phyloP scores from a whole-genome alignment of 306 rosid genomes.

The Rosa lucieae region DNA sequence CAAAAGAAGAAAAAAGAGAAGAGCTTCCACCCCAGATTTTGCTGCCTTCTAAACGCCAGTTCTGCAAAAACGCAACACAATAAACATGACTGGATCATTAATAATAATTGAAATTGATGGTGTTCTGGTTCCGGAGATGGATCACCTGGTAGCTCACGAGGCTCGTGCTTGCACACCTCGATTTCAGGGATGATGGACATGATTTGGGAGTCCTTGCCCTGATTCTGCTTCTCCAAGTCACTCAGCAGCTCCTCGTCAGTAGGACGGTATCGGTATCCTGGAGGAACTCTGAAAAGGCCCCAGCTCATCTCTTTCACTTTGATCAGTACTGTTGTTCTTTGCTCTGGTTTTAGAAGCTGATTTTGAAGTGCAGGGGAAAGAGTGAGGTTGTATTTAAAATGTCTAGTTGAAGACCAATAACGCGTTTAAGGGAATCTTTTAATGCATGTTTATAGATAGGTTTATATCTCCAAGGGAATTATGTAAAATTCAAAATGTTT shows the following conservation, averaged over 20 bases:
- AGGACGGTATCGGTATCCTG: conserved; percentile 54
- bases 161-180: conserved; percentile 47
- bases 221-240: conserved; percentile 40
- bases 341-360: not conserved
- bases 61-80: no score
- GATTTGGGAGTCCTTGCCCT: conserved; percentile 1
- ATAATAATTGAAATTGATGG: no score
- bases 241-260: conserved; percentile 57
- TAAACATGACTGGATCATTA: not conserved
- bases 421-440: no score
- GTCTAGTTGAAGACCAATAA: no score
- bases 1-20: not conserved
- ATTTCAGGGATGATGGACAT: conserved; percentile 34
- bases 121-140: not conserved
- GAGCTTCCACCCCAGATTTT: no score
- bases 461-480: no score
- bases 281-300: not conserved
- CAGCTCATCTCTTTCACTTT: conserved; percentile 10
- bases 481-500: no score
- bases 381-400: not conserved
- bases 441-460: not conserved
- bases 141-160: conserved; percentile 51
- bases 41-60: no score
- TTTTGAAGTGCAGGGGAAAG: not conserved
- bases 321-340: no score